Conservation (phyloP, 73 alveolate species). For the Stentor coeruleus region DNA sequence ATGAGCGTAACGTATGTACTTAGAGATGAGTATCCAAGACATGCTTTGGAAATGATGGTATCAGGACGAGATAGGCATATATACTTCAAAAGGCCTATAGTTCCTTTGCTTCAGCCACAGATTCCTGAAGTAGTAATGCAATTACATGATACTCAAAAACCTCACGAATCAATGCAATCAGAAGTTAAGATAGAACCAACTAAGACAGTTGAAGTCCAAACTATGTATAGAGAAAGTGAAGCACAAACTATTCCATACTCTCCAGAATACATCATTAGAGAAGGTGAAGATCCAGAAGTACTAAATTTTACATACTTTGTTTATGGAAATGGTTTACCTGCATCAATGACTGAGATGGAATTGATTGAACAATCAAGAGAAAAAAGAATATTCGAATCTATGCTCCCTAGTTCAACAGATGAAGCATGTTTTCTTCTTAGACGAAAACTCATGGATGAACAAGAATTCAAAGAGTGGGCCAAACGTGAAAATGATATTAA, state of each 20-base stretch:
- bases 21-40: slow-evolving; percentile 11
- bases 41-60: slow-evolving; percentile 28
- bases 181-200: slow-evolving; percentile 29
- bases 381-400: slow-evolving; percentile 93
- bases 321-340: slow-evolving; percentile 97
- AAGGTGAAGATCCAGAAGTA: slow-evolving; percentile 91
- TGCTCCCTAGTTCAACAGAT: slow-evolving; percentile 96
- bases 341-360: slow-evolving; percentile 96
- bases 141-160: slow-evolving; percentile 27
- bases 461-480: slow-evolving; percentile 98
- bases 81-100: slow-evolving; percentile 56
- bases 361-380: slow-evolving; percentile 95
- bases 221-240: slow-evolving; percentile 89
- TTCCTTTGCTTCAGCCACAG: slow-evolving; percentile 45
- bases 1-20: slow-evolving; percentile 34
- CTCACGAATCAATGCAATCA: slow-evolving; percentile 35
- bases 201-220: slow-evolving; percentile 56
- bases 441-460: slow-evolving; percentile 90
- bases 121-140: slow-evolving; percentile 36
- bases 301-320: slow-evolving; percentile 81
- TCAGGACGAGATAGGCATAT: slow-evolving; percentile 43
- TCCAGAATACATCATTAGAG: slow-evolving; percentile 81
- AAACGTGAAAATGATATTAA: not conserved
- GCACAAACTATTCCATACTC: slow-evolving; percentile 98
- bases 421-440: slow-evolving; percentile 96